These are phyloP conservation scores for Colletotrichum tropicicola DNA, from an alignment of 2,329 filamentous ascomycete genomes.

Conservation along the genomic window DNA sequence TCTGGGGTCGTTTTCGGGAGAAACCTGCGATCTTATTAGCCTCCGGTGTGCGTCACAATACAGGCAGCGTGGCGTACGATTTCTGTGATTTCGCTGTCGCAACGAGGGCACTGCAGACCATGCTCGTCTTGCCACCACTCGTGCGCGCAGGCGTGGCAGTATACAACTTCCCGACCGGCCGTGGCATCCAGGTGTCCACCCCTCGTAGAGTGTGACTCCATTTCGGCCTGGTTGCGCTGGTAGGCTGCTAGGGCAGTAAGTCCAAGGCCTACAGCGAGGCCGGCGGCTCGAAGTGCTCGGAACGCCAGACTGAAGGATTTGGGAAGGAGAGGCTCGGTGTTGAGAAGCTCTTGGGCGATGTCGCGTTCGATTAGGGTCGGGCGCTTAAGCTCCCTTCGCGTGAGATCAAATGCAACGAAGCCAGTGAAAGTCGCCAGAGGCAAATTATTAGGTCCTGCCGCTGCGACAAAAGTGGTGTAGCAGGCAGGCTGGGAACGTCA, in stretches of 20 bases:
- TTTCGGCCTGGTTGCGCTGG: slow-evolving; percentile 55
- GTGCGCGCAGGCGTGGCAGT: slow-evolving; percentile 81
- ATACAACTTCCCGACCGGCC: slow-evolving; percentile 75
- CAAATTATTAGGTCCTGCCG: neutral
- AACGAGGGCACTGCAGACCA: slow-evolving; percentile 78
- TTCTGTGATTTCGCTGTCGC: slow-evolving; percentile 81
- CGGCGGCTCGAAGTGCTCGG: slow-evolving; percentile 61
- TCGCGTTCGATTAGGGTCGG: neutral
- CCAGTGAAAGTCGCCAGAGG: neutral
- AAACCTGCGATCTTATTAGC: slow-evolving; percentile 53
- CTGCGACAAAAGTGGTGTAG: neutral
- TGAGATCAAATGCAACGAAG: neutral
- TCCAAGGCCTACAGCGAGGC: slow-evolving; percentile 67
- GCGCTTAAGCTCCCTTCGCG: neutral
- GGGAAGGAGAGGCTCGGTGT: neutral
- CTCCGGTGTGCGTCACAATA: neutral
- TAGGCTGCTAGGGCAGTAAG: slow-evolving; percentile 65
- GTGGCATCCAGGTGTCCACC: slow-evolving; percentile 58
- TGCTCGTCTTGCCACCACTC: slow-evolving; percentile 83
- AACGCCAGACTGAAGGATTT: slow-evolving; percentile 60
- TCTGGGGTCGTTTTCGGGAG: slow-evolving; percentile 70
- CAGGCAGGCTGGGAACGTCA: slow-evolving; percentile 4
- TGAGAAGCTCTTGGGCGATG: neutral
- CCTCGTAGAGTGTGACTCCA: slow-evolving; percentile 41
- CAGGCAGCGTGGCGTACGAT: slow-evolving; percentile 70